These are phyloP conservation scores for Tulasnella sp. DNA, from an alignment of 768 basidiomycete genomes.

Conservation along the genomic window DNA sequence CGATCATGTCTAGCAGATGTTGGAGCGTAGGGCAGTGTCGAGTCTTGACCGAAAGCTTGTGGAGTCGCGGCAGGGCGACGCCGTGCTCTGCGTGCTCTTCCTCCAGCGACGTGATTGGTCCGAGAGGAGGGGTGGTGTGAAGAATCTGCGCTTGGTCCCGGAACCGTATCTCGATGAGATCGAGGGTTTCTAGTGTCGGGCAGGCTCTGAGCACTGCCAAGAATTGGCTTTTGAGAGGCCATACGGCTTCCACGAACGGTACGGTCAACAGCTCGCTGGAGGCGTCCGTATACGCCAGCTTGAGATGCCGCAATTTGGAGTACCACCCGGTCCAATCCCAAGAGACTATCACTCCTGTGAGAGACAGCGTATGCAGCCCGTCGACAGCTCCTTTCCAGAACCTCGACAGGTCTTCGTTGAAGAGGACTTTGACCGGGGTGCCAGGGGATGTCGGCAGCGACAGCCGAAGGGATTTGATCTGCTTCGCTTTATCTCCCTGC, in stretches of 20 bases:
- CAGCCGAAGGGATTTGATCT: background rate
- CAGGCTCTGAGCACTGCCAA: background rate
- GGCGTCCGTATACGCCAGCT: background rate
- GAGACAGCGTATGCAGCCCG: background rate
- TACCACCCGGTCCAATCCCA: slow-evolving; percentile 14
- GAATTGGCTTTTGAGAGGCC: background rate
- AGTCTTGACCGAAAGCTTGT: background rate
- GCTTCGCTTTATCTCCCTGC: background rate
- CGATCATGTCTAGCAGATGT: background rate
- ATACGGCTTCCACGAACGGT: background rate
- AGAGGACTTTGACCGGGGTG: background rate
- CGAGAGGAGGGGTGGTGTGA: background rate
- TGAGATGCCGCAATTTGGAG: background rate
- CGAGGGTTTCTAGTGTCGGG: background rate
- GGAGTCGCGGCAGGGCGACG: background rate
- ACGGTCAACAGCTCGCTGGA: background rate
- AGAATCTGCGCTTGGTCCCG: background rate
- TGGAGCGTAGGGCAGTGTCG: background rate
- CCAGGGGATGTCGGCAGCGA: background rate
- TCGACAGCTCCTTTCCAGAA: background rate
- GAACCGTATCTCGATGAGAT: background rate
- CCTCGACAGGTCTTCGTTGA: background rate
- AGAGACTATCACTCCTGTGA: background rate
- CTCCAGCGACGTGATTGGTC: background rate
- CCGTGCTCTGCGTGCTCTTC: background rate